Conservation (phyloP, 495 filamentous ascomycete genomes). For the Aspergillus bridgeri region DNA sequence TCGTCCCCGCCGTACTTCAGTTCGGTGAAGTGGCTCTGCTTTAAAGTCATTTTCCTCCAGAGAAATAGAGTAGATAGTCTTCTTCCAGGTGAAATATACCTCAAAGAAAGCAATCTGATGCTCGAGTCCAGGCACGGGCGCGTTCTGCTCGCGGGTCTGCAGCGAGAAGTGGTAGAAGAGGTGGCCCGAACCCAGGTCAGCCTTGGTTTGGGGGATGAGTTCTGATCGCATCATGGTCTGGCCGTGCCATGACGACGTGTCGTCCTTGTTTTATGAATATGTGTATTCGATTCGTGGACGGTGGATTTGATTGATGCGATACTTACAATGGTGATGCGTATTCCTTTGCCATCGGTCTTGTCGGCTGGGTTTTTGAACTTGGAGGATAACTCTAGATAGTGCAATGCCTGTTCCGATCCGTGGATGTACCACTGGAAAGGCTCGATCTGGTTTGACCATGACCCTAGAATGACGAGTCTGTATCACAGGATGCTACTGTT, state of each 20-base stretch:
- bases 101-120: slow-evolving; percentile 74
- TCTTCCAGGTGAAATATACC: slow-evolving; percentile 17
- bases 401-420: slow-evolving; percentile 48
- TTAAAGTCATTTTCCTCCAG: no score
- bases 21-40: slow-evolving; percentile 74
- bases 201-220: slow-evolving; percentile 66
- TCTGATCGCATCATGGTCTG: slow-evolving; percentile 59
- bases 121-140: slow-evolving; percentile 58
- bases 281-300: background rate
- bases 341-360: slow-evolving; percentile 56
- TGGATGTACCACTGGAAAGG: slow-evolving; percentile 76
- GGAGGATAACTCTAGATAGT: slow-evolving; percentile 56
- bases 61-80: no score
- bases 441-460: slow-evolving; percentile 61
- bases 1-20: slow-evolving; percentile 65
- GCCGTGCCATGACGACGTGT: slow-evolving; percentile 60
- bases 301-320: no score
- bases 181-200: slow-evolving; percentile 57
- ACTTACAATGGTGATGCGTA: slow-evolving; percentile 63
- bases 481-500: no score
- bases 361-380: slow-evolving; percentile 67
- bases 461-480: slow-evolving; percentile 44
- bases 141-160: slow-evolving; percentile 54
- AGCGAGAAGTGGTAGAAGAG: slow-evolving; percentile 71
- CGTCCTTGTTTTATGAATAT: slow-evolving; percentile 30